phyloP scores from a whole-genome alignment of 306 rosid genomes.

The Clitoria ternatea region DNA sequence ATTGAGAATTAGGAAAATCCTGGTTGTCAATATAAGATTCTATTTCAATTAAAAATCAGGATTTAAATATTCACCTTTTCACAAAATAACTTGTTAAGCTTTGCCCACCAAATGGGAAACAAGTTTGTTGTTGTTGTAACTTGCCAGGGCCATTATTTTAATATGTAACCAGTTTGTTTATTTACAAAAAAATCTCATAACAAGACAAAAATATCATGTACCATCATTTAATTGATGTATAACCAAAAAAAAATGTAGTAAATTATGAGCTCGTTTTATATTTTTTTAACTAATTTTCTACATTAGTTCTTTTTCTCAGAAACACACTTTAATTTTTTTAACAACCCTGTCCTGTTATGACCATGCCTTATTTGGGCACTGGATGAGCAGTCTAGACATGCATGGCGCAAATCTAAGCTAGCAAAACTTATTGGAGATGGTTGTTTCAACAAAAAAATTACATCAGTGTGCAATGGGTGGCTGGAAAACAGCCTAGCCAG shows the following conservation, averaged over 20 bases:
- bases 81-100: background rate
- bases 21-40: background rate
- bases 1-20: background rate
- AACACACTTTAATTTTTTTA: background rate
- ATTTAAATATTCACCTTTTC: background rate
- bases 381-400: background rate
- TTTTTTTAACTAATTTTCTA: too few species aligned
- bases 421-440: too few species aligned
- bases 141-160: background rate
- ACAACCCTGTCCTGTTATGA: background rate
- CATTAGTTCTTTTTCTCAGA: too few species aligned
- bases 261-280: background rate
- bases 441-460: too few species aligned
- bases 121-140: background rate
- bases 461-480: too few species aligned
- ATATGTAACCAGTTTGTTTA: background rate
- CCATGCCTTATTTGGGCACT: background rate
- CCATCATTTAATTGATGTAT: background rate
- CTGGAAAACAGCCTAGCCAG: too few species aligned
- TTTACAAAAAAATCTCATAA: background rate
- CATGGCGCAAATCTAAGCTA: too few species aligned
- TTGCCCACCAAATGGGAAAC: background rate
- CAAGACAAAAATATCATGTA: background rate
- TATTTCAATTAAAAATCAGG: background rate
- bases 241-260: background rate